Percentiles rank a stretch among this genome's conserved stretches.
Conservation (phyloP, 2,329 filamentous ascomycete species). For the Claviceps paspali region DNA sequence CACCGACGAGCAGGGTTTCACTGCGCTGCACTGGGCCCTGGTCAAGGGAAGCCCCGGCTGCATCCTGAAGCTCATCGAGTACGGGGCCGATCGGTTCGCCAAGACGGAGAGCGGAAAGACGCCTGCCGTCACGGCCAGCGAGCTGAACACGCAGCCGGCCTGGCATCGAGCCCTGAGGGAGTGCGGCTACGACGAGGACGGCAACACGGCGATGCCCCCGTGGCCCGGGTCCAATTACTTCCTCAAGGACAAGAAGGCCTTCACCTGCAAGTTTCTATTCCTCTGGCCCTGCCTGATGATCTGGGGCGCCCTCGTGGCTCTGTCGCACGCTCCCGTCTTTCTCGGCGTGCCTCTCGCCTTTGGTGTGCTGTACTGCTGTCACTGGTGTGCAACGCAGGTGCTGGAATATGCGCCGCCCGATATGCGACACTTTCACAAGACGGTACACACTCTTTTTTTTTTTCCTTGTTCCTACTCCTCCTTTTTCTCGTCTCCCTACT, state of each 20-base stretch:
- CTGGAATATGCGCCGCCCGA: slow-evolving; percentile 72
- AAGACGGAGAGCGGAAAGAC: slow-evolving; percentile 85
- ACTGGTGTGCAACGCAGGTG: slow-evolving; percentile 63
- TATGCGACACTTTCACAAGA: slow-evolving; percentile 82
- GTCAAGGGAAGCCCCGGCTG: slow-evolving; percentile 85
- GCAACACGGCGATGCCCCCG: slow-evolving; percentile 50
- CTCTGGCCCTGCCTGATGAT: slow-evolving; percentile 72
- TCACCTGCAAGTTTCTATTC: slow-evolving; percentile 79
- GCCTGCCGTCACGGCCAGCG: slow-evolving; percentile 66
- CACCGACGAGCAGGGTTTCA: slow-evolving; percentile 82
- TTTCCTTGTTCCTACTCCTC: neutral
- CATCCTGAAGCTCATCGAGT: slow-evolving; percentile 88
- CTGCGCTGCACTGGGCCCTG: slow-evolving; percentile 87
- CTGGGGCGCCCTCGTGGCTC: slow-evolving; percentile 52
- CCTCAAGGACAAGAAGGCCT: slow-evolving; percentile 59
- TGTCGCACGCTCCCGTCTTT: slow-evolving; percentile 61
- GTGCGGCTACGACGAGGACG: slow-evolving; percentile 70
- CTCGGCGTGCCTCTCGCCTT: slow-evolving; percentile 59
- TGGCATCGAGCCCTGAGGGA: slow-evolving; percentile 76
- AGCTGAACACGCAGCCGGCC: slow-evolving; percentile 72
- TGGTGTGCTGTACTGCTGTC: slow-evolving; percentile 51
- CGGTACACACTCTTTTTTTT: slow-evolving; percentile 35
- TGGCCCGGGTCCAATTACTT: slow-evolving; percentile 61
- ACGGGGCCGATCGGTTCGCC: slow-evolving; percentile 84
- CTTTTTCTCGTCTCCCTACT: too few relatives aligned